A percentile compares a stretch with the other conserved stretches of the same genome.
Conservation (phyloP, 2,329 filamentous ascomycete species). For the Myriosclerotinia scirpicola region DNA sequence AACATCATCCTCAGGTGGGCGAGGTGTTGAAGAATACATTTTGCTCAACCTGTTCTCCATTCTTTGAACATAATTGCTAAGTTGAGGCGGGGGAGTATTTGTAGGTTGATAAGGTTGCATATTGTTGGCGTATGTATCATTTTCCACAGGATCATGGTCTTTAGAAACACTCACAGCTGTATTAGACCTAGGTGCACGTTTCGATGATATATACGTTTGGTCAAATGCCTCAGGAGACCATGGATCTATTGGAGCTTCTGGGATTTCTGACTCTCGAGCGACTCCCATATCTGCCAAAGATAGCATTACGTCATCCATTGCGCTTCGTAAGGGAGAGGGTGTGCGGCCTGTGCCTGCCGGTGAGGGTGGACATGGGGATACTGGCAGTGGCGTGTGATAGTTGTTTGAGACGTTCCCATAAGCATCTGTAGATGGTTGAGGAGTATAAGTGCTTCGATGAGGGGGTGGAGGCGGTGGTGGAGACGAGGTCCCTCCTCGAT, state of each 20-base stretch:
- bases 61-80: slow-evolving; percentile 83
- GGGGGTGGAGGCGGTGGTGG: slow-evolving; percentile 84
- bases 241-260: slow-evolving; percentile 62
- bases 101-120: slow-evolving; percentile 43
- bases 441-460: slow-evolving; percentile 62
- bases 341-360: slow-evolving; percentile 69
- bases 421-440: slow-evolving; percentile 39
- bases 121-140: slow-evolving; percentile 36
- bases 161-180: slow-evolving; percentile 69
- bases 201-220: slow-evolving; percentile 39
- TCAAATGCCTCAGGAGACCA: slow-evolving; percentile 93
- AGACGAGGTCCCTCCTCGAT: slow-evolving; percentile 40
- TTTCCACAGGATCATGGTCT: slow-evolving; percentile 57
- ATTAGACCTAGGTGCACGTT: slow-evolving; percentile 55
- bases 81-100: slow-evolving; percentile 62
- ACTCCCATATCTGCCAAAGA: slow-evolving; percentile 84
- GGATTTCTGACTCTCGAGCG: slow-evolving; percentile 54
- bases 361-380: slow-evolving; percentile 67
- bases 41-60: slow-evolving; percentile 76
- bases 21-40: slow-evolving; percentile 34
- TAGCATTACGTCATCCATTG: slow-evolving; percentile 98
- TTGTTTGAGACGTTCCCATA: slow-evolving; percentile 46
- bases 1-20: slow-evolving; percentile 29
- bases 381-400: slow-evolving; percentile 56
- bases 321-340: slow-evolving; percentile 86